Percentiles rank a stretch among this genome's conserved stretches.
Conservation (phyloP, 2,329 filamentous ascomycete species). For the Diaporthe citrichinensis region DNA sequence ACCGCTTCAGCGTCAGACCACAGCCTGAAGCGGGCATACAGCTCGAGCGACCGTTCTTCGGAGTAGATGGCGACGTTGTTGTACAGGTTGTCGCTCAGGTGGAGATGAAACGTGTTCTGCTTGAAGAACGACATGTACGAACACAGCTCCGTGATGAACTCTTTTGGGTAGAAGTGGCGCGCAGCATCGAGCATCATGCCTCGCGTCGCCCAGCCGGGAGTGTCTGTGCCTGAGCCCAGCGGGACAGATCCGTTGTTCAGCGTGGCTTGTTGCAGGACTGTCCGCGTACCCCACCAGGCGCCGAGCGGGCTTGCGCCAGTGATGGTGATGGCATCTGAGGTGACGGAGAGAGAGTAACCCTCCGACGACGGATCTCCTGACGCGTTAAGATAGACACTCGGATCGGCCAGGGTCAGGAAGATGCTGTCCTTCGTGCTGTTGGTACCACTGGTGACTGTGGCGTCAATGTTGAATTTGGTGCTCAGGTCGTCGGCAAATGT, state of each 20-base stretch:
- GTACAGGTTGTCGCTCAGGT: slow-evolving; percentile 70
- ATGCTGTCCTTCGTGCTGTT: slow-evolving; percentile 47
- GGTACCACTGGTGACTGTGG: slow-evolving; percentile 47
- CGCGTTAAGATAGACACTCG: slow-evolving; percentile 57
- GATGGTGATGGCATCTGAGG: slow-evolving; percentile 58
- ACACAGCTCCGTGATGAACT: slow-evolving; percentile 70
- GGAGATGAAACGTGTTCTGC: slow-evolving; percentile 71
- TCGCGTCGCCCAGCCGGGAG: slow-evolving; percentile 64
- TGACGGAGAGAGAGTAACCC: slow-evolving; percentile 62
- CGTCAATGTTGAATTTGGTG: slow-evolving; percentile 48
- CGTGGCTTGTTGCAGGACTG: slow-evolving; percentile 65
- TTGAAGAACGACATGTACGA: slow-evolving; percentile 74
- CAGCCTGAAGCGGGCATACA: slow-evolving; percentile 70
- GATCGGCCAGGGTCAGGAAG: slow-evolving; percentile 62
- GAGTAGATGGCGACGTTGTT: slow-evolving; percentile 63
- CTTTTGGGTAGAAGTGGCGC: slow-evolving; percentile 68
- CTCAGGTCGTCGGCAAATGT: slow-evolving; percentile 58
- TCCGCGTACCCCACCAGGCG: slow-evolving; percentile 71
- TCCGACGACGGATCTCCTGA: slow-evolving; percentile 63
- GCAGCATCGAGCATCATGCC: slow-evolving; percentile 68
- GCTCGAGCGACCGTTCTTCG: slow-evolving; percentile 59
- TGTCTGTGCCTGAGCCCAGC: slow-evolving; percentile 60
- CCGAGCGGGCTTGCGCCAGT: slow-evolving; percentile 68
- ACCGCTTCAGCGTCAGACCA: slow-evolving; percentile 63
- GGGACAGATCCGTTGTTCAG: slow-evolving; percentile 56